Percentiles rank a stretch among this genome's conserved stretches.
Conservation (phyloP, 306 rosid species). For the Senna siamea region DNA sequence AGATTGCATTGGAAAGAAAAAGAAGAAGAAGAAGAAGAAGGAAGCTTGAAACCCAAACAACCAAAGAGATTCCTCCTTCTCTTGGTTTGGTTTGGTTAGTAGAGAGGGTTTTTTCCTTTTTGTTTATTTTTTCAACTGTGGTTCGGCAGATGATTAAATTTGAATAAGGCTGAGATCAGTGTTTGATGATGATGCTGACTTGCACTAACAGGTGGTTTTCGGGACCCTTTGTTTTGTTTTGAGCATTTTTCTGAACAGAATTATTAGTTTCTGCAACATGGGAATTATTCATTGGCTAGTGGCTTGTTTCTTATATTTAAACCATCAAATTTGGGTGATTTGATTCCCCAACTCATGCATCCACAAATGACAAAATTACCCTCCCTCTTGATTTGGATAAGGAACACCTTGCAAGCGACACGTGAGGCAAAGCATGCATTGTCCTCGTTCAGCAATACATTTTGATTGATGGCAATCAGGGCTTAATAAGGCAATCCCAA, state of each 20-base stretch:
- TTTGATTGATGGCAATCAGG: constrained; percentile 27
- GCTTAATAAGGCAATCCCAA: constrained; percentile 15
- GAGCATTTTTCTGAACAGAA: constrained; percentile 39
- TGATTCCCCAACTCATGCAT: constrained; percentile 36
- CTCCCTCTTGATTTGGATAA: constrained; percentile 37
- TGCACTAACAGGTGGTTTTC: constrained; percentile 44
- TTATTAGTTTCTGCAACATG: constrained; percentile 34
- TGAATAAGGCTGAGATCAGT: constrained; percentile 52
- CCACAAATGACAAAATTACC: constrained; percentile 36
- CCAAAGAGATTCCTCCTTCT: constrained; percentile 51
- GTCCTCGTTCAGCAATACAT: too few species aligned
- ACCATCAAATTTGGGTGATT: constrained; percentile 36
- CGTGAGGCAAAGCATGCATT: constrained; percentile 21
- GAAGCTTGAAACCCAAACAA: constrained; percentile 59
- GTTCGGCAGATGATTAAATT: constrained; percentile 47
- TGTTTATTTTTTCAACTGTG: constrained; percentile 42
- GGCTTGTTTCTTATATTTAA: constrained; percentile 23
- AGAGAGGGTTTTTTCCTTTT: constrained; percentile 39
- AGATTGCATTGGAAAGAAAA: constrained; percentile 37
- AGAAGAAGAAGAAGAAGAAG: constrained; percentile 38
- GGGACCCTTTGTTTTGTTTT: constrained; percentile 37
- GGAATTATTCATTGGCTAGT: constrained; percentile 8
- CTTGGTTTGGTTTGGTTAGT: constrained; percentile 51
- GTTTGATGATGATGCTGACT: constrained; percentile 57
- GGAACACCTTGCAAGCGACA: constrained; percentile 4